A percentile compares a stretch with the other conserved stretches of the same genome.
Conservation (phyloP, 148 eudicot species). For the Silene uniflora region DNA sequence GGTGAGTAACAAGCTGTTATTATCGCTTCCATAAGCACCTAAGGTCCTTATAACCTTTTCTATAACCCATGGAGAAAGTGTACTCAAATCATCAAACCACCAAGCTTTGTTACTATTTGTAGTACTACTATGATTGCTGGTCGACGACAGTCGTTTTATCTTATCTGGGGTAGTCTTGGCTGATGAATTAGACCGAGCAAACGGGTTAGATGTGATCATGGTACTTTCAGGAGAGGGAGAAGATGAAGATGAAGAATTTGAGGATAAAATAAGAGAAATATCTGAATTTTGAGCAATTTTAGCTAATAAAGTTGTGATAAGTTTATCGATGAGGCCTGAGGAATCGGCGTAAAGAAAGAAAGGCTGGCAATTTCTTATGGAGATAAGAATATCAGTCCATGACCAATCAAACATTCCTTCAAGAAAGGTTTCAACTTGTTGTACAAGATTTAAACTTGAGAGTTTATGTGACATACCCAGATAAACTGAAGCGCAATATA, state of each 20-base stretch:
- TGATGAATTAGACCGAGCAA: conserved; percentile 10
- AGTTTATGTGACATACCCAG: conserved; percentile 47
- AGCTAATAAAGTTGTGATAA: conserved; percentile 46
- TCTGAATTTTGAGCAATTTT: conserved; percentile 70
- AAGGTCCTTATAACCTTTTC: conserved; percentile 46
- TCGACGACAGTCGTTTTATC: conserved; percentile 16
- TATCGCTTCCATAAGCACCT: conserved; percentile 57
- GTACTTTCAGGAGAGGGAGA: conserved; percentile 59
- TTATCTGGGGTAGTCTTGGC: conserved; percentile 15
- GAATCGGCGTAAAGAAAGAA: conserved; percentile 47
- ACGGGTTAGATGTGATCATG: not conserved
- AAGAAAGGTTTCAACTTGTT: conserved; percentile 50
- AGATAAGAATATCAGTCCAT: conserved; percentile 45
- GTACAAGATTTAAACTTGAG: conserved; percentile 39
- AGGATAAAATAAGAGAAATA: conserved; percentile 31
- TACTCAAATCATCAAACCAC: conserved; percentile 78
- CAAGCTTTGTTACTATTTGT: conserved; percentile 35
- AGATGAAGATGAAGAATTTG: conserved; percentile 43
- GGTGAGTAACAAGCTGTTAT: conserved; percentile 57
- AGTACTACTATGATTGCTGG: conserved; percentile 6
- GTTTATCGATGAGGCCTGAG: conserved; percentile 48
- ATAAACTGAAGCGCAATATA: conserved; percentile 57
- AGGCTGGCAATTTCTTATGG: conserved; percentile 43
- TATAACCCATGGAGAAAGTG: conserved; percentile 50
- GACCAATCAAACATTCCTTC: conserved; percentile 63